Conservation (phyloP, 2,329 filamentous ascomycete genomes). For the Ceratocystis huliohia region DNA sequence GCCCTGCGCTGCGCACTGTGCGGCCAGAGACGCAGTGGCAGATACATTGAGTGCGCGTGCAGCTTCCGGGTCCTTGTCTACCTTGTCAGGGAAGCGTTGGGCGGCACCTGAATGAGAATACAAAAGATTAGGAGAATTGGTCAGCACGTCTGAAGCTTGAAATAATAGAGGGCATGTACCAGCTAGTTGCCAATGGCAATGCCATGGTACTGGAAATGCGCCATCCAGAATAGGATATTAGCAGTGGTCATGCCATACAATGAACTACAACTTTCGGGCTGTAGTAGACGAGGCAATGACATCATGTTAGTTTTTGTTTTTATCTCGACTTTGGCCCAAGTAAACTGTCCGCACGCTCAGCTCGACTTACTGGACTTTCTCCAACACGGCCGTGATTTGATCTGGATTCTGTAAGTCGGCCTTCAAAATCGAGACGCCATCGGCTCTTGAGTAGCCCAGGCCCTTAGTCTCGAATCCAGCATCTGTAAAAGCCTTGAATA, state of each 20-base stretch:
- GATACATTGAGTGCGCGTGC: slow-evolving; percentile 63
- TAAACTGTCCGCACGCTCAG: background rate
- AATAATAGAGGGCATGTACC: background rate
- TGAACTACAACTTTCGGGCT: slow-evolving; percentile 71
- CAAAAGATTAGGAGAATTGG: slow-evolving; percentile 7
- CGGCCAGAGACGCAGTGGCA: slow-evolving; percentile 54
- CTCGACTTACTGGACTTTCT: slow-evolving; percentile 40
- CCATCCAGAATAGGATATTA: background rate
- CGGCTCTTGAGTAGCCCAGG: slow-evolving; percentile 60
- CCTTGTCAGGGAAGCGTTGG: slow-evolving; percentile 77
- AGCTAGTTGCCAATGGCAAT: background rate
- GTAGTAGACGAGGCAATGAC: slow-evolving; percentile 27
- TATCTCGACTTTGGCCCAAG: background rate
- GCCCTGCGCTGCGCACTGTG: slow-evolving; percentile 47
- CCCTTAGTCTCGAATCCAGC: slow-evolving; percentile 53
- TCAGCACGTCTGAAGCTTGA: background rate
- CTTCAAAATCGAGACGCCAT: slow-evolving; percentile 53
- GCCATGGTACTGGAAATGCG: background rate
- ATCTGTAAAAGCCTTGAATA: slow-evolving; percentile 40
- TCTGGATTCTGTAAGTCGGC: slow-evolving; percentile 38
- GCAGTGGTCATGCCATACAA: slow-evolving; percentile 40
- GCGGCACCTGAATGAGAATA: slow-evolving; percentile 51
- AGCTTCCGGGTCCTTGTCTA: slow-evolving; percentile 63
- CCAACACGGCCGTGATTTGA: slow-evolving; percentile 39
- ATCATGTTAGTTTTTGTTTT: slow-evolving; percentile 1